Evolutionary conservation across 2,329 filamentous ascomycete genomes (phyloP).

Genomic region (Talaromyces sp.): DNA sequence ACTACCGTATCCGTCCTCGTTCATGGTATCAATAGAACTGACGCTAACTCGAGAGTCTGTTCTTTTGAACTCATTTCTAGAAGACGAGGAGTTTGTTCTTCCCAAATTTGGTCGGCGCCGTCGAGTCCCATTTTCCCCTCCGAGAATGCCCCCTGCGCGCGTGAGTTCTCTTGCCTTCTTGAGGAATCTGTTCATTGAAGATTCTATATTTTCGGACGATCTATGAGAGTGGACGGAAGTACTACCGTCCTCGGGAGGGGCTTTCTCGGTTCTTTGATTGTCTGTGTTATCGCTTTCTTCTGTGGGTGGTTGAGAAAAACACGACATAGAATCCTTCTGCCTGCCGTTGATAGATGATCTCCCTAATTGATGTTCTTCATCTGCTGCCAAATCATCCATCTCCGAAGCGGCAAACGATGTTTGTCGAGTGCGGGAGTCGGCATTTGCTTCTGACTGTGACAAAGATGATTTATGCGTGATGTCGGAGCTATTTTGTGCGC

Average conservation of each 20-base stretch:
- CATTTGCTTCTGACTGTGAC: background rate
- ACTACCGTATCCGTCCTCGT: slow-evolving; percentile 44
- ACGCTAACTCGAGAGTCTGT: slow-evolving; percentile 46
- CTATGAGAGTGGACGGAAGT: slow-evolving; percentile 26
- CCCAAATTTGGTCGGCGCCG: slow-evolving; percentile 43
- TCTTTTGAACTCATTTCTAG: slow-evolving; percentile 28
- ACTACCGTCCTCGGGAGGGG: slow-evolving; percentile 22
- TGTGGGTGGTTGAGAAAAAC: slow-evolving; percentile 5
- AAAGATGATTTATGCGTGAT: background rate
- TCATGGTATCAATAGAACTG: slow-evolving; percentile 52
- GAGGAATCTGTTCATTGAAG: slow-evolving; percentile 43
- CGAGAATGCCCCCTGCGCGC: slow-evolving; percentile 27
- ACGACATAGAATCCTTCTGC: background rate
- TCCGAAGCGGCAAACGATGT: background rate
- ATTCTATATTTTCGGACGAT: slow-evolving; percentile 31
- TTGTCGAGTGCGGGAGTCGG: background rate
- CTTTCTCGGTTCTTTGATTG: slow-evolving; percentile 11
- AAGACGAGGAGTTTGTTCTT: slow-evolving; percentile 43
- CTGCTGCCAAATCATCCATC: background rate
- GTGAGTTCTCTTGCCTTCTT: slow-evolving; percentile 40
- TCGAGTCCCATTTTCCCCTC: slow-evolving; percentile 26
- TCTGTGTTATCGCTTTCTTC: background rate
- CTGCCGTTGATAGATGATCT: background rate
- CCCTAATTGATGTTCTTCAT: background rate
- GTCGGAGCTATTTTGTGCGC: background rate